Percentiles rank a stretch among this genome's conserved stretches.
phyloP scores from a whole-genome alignment of 116 monocot genomes.

The Phalaenopsis hybrid region DNA sequence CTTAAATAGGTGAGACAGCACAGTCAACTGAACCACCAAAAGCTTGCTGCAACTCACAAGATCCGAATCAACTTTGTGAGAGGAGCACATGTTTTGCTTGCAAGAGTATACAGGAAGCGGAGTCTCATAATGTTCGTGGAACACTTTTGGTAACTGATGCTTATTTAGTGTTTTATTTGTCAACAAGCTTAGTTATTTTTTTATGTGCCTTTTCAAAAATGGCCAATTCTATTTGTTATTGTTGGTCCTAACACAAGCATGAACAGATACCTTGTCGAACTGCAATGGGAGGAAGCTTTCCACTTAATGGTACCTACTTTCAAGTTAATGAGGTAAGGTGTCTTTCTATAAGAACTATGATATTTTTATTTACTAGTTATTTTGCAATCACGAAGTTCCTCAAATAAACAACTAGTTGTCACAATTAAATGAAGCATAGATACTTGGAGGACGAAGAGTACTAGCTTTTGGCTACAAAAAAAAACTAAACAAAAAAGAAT shows the following conservation, averaged over 20 bases:
- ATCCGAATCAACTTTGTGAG: slow-evolving; percentile 48
- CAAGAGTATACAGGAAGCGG: slow-evolving; percentile 60
- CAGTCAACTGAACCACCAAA: slow-evolving; percentile 68
- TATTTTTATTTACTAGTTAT: neutral
- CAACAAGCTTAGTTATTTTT: neutral
- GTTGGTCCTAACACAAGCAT: slow-evolving; percentile 11
- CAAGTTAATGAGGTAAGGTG: slow-evolving; percentile 90
- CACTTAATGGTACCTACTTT: slow-evolving; percentile 97
- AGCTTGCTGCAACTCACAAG: slow-evolving; percentile 43
- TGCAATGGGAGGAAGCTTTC: slow-evolving; percentile 96
- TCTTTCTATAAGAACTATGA: neutral
- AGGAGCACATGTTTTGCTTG: slow-evolving; percentile 56
- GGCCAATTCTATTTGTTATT: neutral
- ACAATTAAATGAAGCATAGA: neutral
- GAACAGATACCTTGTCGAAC: slow-evolving; percentile 90
- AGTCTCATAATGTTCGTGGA: slow-evolving; percentile 64
- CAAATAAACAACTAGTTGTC: neutral
- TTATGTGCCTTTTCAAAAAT: neutral
- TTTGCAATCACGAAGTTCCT: neutral
- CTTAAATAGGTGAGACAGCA: slow-evolving; percentile 80
- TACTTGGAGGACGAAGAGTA: no score
- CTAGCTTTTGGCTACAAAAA: no score
- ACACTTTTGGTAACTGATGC: slow-evolving; percentile 66
- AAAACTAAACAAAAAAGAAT: no score
- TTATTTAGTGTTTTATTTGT: slow-evolving; percentile 6